These are phyloP conservation scores for Neurospora sp. DNA, from an alignment of 495 filamentous ascomycete genomes.

Conservation along the genomic window DNA sequence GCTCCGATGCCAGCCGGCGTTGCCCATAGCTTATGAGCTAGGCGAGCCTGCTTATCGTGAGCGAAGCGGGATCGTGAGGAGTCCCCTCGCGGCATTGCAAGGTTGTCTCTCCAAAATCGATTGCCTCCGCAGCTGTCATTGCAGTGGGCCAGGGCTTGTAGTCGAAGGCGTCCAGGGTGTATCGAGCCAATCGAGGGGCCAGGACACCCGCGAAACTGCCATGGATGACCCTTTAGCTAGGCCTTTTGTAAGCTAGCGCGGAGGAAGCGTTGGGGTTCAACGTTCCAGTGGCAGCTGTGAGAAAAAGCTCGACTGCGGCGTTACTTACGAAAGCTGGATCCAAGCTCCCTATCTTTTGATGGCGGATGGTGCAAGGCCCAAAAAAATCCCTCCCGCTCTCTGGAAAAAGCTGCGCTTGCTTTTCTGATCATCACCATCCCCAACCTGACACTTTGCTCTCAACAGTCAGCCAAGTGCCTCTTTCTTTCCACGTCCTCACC, in stretches of 20 bases:
- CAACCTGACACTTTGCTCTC: not conserved
- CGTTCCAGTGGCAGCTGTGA: conserved; percentile 13
- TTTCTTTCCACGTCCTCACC: not conserved
- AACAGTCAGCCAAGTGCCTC: not conserved
- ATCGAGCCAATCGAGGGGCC: not conserved
- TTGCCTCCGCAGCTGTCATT: not conserved
- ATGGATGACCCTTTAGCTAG: conserved; percentile 9
- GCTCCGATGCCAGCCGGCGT: not conserved
- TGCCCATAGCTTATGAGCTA: not conserved
- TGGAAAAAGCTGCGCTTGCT: conserved; percentile 4
- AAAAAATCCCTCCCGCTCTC: conserved; percentile 25
- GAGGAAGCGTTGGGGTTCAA: conserved; percentile 24
- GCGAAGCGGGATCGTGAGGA: not conserved
- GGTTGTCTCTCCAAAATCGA: not conserved
- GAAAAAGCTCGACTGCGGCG: not conserved
- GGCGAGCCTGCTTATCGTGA: not conserved
- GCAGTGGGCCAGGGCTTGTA: not conserved
- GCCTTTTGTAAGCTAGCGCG: conserved; percentile 13
- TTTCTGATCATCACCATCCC: conserved; percentile 4
- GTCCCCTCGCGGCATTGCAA: not conserved
- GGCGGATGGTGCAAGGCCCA: conserved; percentile 1
- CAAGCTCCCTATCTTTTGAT: conserved; percentile 14
- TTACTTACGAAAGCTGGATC: conserved; percentile 9
- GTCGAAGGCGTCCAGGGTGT: not conserved
- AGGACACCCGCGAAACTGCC: not conserved